phyloP scores from a whole-genome alignment of 345 rosid species.

The Pugionium cornutum region DNA sequence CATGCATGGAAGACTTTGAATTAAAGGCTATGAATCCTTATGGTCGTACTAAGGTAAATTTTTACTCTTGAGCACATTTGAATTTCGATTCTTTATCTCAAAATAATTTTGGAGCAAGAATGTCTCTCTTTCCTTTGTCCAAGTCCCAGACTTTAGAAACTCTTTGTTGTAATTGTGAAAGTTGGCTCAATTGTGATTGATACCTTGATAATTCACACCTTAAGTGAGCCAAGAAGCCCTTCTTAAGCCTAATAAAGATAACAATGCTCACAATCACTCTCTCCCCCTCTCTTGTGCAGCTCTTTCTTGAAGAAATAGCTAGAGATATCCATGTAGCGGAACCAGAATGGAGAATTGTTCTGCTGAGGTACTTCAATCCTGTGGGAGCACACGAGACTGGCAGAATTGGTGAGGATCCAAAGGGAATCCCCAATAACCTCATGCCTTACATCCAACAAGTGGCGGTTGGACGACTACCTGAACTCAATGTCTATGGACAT shows the following conservation, averaged over 20 bases:
- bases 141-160: not conserved
- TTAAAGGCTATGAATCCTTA: slow-evolving; percentile 88
- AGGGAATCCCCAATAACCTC: slow-evolving; percentile 85
- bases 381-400: slow-evolving; percentile 96
- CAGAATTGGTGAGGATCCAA: slow-evolving; percentile 91
- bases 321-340: slow-evolving; percentile 85
- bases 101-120: not conserved
- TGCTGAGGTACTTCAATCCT: slow-evolving; percentile 93
- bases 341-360: slow-evolving; percentile 76
- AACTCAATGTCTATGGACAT: slow-evolving; percentile 82
- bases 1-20: slow-evolving; percentile 74
- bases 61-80: slow-evolving; percentile 2
- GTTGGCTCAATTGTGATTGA: slow-evolving; percentile 2
- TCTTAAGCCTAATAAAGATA: not conserved
- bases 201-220: not conserved
- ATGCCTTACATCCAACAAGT: slow-evolving; percentile 98
- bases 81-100: not conserved
- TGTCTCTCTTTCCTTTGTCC: not conserved
- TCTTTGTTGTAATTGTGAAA: slow-evolving; percentile 9
- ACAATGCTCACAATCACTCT: not conserved
- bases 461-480: slow-evolving; percentile 81
- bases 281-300: slow-evolving; percentile 48
- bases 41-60: slow-evolving; percentile 83
- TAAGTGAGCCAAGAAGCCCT: slow-evolving; percentile 6
- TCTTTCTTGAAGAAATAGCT: slow-evolving; percentile 91